phyloP scores from a whole-genome alignment of 1,139 yeast genomes.

The Scheffersomyces parashehatae region DNA sequence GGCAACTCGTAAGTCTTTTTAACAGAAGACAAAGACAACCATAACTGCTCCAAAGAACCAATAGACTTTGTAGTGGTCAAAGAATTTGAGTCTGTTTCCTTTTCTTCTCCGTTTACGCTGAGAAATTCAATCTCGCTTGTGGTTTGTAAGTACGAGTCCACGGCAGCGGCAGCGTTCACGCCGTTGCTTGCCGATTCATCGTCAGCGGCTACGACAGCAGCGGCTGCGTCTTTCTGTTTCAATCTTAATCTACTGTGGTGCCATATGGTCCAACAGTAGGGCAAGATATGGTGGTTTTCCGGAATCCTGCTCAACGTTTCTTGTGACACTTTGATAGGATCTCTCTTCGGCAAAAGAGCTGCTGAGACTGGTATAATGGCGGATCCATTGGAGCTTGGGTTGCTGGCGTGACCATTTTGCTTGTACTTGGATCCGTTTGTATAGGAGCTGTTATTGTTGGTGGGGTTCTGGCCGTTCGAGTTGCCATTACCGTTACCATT shows the following conservation, averaged over 20 bases:
- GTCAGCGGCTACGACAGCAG: constrained; percentile 10
- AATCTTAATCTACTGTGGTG: constrained; percentile 38
- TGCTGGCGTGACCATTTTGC: constrained; percentile 8
- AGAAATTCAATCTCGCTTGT: constrained; percentile 42
- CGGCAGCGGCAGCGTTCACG: constrained; percentile 24
- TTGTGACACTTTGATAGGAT: constrained; percentile 33
- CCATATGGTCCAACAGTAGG: constrained; percentile 55
- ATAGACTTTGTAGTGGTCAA: constrained; percentile 30
- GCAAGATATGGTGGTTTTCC: constrained; percentile 39
- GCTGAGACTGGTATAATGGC: constrained; percentile 11
- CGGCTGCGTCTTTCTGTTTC: constrained; percentile 15
- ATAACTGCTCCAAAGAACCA: constrained; percentile 62
- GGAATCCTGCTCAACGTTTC: constrained; percentile 34
- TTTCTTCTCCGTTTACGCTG: constrained; percentile 12
- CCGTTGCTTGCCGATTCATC: constrained; percentile 11
- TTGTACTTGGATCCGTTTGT: constrained; percentile 7
- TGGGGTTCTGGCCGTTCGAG: constrained; percentile 6
- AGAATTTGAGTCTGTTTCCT: constrained; percentile 6
- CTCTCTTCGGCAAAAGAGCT: constrained; percentile 35
- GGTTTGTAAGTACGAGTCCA: constrained; percentile 43
- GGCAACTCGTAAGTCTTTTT: constrained; percentile 50
- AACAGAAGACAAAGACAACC: constrained; percentile 53
- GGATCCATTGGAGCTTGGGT: constrained; percentile 7
- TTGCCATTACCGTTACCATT: constrained; percentile 3
- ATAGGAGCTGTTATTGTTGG: constrained; percentile 4